Conservation (phyloP, 2,329 filamentous ascomycete genomes). For the Fusarium liriodendri region DNA sequence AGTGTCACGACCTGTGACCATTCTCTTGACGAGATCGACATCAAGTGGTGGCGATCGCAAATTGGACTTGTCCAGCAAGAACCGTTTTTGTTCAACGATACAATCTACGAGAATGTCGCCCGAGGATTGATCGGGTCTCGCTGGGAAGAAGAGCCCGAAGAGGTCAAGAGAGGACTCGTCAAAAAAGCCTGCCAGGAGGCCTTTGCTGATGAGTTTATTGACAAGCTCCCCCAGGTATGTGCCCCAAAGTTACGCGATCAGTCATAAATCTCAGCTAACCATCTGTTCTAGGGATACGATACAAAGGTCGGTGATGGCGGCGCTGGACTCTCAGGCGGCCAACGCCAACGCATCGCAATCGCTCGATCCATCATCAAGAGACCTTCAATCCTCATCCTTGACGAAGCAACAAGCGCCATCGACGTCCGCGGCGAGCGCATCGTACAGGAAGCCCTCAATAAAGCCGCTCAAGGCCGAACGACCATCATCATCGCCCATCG, state of each 20-base stretch:
- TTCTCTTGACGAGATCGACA: slow-evolving; percentile 66
- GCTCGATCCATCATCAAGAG: slow-evolving; percentile 79
- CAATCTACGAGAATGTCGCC: slow-evolving; percentile 71
- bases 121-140: slow-evolving; percentile 66
- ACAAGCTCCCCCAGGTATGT: slow-evolving; percentile 66
- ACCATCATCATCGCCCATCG: slow-evolving; percentile 81
- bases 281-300: slow-evolving; percentile 67
- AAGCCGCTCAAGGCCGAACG: slow-evolving; percentile 71
- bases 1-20: slow-evolving; percentile 64
- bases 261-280: slow-evolving; percentile 8
- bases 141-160: slow-evolving; percentile 63
- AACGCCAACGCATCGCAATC: slow-evolving; percentile 84
- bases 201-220: slow-evolving; percentile 77
- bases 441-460: slow-evolving; percentile 73
- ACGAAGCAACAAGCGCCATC: slow-evolving; percentile 80
- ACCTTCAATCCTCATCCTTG: slow-evolving; percentile 77
- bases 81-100: slow-evolving; percentile 74
- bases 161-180: slow-evolving; percentile 69
- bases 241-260: accelerated
- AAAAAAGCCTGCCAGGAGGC: slow-evolving; percentile 73
- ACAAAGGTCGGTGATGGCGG: slow-evolving; percentile 82
- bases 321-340: slow-evolving; percentile 82
- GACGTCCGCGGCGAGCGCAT: slow-evolving; percentile 66
- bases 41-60: slow-evolving; percentile 71
- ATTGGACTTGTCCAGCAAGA: slow-evolving; percentile 77